Conservation (phyloP, 1,139 yeast species). For the Saccharomyces hybrid region DNA sequence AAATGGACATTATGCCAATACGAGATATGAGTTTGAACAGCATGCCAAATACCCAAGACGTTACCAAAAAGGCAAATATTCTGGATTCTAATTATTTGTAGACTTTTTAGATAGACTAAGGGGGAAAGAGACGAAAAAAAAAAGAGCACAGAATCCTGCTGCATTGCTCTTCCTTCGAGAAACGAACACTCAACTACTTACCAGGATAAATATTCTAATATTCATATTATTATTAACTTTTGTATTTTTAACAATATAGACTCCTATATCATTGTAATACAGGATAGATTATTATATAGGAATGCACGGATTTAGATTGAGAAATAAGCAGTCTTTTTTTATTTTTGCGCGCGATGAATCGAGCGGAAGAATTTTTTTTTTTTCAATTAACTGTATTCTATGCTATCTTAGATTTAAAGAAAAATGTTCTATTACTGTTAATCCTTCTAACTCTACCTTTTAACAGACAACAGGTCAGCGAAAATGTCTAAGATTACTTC, state of each 20-base stretch:
- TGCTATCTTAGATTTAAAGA: no score
- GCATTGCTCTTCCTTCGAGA: neutral
- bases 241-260: neutral
- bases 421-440: no score
- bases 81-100: constrained; percentile 8
- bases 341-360: neutral
- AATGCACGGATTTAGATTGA: neutral
- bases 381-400: neutral
- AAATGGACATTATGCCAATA: constrained; percentile 2
- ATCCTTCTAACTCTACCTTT: neutral
- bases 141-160: neutral
- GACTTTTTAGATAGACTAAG: neutral
- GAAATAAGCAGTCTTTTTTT: neutral
- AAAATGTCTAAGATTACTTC: constrained; percentile 88
- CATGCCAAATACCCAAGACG: constrained; percentile 6
- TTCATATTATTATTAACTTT: neutral
- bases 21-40: constrained; percentile 13
- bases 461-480: constrained; percentile 10
- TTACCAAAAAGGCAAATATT: constrained; percentile 9
- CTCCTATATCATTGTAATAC: no score
- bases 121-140: neutral
- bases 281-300: no score
- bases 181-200: neutral
- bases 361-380: neutral
- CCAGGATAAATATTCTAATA: neutral